Evolutionary conservation across 1,284 basidiomycete species (phyloP).

Genomic region (Leccinum discolor): DNA sequence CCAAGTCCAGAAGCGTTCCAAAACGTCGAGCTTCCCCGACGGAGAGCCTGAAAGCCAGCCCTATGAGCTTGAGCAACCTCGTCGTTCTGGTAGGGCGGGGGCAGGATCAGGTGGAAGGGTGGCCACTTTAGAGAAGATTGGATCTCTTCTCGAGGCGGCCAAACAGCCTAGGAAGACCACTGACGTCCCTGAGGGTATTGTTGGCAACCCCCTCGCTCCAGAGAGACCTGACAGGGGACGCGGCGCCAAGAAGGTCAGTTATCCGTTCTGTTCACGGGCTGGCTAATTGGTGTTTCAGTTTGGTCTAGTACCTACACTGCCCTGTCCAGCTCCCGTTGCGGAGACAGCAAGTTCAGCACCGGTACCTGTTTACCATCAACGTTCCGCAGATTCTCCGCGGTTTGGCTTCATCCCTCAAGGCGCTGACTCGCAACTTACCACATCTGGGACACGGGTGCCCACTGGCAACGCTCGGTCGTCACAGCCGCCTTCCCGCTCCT

Average conservation of each 20-base stretch:
- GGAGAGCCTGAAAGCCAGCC: not conserved
- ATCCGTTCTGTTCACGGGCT: not conserved
- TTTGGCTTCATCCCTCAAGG: not conserved
- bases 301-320: not conserved
- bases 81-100: not conserved
- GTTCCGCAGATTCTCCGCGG: not conserved
- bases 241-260: not conserved
- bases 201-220: not conserved
- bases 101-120: constrained; percentile 1
- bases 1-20: not conserved
- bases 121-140: not conserved
- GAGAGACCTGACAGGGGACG: not conserved
- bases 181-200: not conserved
- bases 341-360: not conserved
- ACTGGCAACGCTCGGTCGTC: not conserved
- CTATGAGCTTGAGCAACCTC: not conserved
- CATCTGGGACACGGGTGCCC: not conserved
- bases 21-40: not conserved
- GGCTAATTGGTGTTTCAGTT: not conserved
- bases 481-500: not conserved
- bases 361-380: not conserved
- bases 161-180: not conserved
- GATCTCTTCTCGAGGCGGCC: not conserved
- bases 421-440: not conserved
- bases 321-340: not conserved